Evolutionary conservation across 2,329 filamentous ascomycete species (phyloP).

Genomic region (Septoria petroselini): DNA sequence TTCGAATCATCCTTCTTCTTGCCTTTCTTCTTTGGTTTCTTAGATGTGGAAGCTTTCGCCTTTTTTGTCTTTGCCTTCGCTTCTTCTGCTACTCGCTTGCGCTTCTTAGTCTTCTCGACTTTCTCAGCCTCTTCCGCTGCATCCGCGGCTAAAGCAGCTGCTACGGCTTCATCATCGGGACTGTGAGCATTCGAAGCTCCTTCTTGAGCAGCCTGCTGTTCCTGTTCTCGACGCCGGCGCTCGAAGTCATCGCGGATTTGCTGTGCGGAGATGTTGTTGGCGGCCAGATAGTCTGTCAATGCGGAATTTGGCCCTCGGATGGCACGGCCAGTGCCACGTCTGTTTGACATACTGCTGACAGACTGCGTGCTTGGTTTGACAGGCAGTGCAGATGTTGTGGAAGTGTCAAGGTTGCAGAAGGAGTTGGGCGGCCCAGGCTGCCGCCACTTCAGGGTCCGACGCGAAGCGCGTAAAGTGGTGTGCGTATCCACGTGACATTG

Average conservation of each 20-base stretch:
- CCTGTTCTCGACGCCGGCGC: constrained; percentile 51
- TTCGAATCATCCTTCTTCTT: constrained; percentile 46
- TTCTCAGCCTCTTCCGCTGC: constrained; percentile 36
- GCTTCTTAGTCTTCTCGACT: constrained; percentile 51
- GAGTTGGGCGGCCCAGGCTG: not conserved
- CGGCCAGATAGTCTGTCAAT: constrained; percentile 65
- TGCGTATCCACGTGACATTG: too few species aligned
- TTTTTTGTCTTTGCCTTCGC: constrained; percentile 44
- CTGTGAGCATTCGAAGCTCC: constrained; percentile 33
- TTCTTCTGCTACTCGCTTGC: constrained; percentile 55
- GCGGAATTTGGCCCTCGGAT: constrained; percentile 63
- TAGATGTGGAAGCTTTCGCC: constrained; percentile 46
- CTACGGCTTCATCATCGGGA: constrained; percentile 35
- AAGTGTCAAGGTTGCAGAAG: not conserved
- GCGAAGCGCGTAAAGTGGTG: too few species aligned
- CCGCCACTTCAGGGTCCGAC: not conserved
- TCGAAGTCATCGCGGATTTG: constrained; percentile 61
- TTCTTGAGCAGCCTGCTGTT: constrained; percentile 39
- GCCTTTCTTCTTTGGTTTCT: constrained; percentile 39
- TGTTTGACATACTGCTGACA: constrained; percentile 34
- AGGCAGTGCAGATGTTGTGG: not conserved
- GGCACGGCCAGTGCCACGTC: constrained; percentile 42
- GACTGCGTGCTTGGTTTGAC: not conserved
- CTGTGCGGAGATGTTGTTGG: constrained; percentile 68
- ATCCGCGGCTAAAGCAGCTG: constrained; percentile 43